Conservation (phyloP, 2,329 filamentous ascomycete species). For the Diplodia mutila region DNA sequence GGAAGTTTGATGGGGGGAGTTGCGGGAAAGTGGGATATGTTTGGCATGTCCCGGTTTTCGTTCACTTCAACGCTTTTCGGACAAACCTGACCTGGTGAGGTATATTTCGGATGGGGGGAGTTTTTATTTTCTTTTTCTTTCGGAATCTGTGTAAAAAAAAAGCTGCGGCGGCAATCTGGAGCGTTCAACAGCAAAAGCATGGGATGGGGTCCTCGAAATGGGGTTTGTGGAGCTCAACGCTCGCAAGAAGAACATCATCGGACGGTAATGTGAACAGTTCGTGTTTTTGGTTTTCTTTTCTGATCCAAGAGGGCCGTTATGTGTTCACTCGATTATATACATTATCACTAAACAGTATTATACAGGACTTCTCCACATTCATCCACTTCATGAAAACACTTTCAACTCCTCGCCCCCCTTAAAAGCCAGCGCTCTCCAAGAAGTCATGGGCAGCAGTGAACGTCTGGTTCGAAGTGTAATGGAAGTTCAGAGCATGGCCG, state of each 20-base stretch:
- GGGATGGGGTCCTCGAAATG: neutral
- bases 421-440: conserved; percentile 1
- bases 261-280: neutral
- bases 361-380: too few species aligned
- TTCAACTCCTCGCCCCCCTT: neutral
- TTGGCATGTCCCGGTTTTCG: neutral
- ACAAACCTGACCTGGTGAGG: neutral
- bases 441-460: conserved; percentile 10
- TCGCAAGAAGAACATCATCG: neutral
- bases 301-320: neutral
- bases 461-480: neutral
- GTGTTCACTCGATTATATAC: neutral
- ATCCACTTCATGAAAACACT: too few species aligned
- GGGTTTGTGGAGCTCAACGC: neutral
- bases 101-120: neutral
- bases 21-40: too few species aligned
- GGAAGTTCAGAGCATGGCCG: conserved; percentile 10
- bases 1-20: neutral
- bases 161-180: neutral
- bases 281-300: neutral
- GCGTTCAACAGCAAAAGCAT: neutral
- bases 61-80: neutral
- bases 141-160: neutral
- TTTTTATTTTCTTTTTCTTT: neutral
- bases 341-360: neutral